Evolutionary conservation across 208 protist genomes (phyloP), one percentile per base, ranked within the genome.

Genomic region (Crithidia fasciculata): DNA sequence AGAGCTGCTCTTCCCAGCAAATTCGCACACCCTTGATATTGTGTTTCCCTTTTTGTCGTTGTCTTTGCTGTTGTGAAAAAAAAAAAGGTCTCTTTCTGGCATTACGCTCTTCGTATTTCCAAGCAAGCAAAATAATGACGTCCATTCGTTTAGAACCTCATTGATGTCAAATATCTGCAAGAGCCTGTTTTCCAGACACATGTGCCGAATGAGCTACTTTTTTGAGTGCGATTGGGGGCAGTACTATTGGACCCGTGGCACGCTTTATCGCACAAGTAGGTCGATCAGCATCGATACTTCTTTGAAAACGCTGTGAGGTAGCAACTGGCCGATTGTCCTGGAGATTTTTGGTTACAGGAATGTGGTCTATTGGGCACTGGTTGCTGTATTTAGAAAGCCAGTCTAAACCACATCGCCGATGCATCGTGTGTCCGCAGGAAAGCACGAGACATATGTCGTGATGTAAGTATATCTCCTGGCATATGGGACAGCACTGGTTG

Each of bases 361-460:
- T 40, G 39, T 81, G 78, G 65, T 96, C 91, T 47, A 96, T 70
- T 12, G 91, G 91, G 69, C 91, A 96, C 12, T 63, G 59, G 58
- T 80, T 83, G 55, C 76, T 82, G 57, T 83, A 80, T 54, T 86
- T 78, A 50, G 92, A 93, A 12, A 92, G 59, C 92, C 92, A 96
- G 66, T 40, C 74, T 56, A 71, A 52, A 2, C 83, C 89, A 69
- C 92, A 96, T 0, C 16, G 45, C 16, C 69, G 45, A 68, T 96
- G 92, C 61, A 96, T 88, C 75, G 82, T 71, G 80, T 96, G 92
- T 12, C 83, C 82, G 69, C 92, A 96, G 44, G 79, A 63, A 69
- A 96, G 71, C 58, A 76, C 74, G 36, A 92, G 85, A 64, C 78
- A 89, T 53, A 19, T 37, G 53, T 80, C 78, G n/a, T 62, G 72